Conservation (phyloP, 1,139 yeast species). For the Pichia sp. region DNA sequence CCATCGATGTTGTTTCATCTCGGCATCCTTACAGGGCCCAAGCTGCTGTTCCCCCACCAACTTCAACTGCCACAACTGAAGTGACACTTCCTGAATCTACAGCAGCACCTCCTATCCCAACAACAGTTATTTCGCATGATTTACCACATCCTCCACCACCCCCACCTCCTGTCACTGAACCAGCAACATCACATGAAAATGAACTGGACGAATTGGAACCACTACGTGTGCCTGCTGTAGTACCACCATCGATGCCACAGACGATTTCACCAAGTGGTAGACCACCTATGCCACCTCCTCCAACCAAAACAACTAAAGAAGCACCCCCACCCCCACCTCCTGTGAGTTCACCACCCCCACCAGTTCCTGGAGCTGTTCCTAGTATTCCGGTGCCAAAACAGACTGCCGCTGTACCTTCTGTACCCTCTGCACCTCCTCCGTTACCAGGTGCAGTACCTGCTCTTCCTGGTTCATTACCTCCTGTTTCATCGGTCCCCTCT, state of each 20-base stretch:
- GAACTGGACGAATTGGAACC: conserved; percentile 1
- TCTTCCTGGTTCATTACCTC: conserved; percentile 14
- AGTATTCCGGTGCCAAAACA: conserved; percentile 17
- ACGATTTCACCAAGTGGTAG: conserved; percentile 10
- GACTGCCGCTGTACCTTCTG: conserved; percentile 16
- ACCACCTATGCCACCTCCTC: conserved; percentile 14
- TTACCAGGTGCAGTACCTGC: conserved; percentile 13
- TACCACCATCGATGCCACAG: conserved; percentile 14
- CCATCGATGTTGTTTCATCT: neutral
- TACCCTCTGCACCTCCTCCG: conserved; percentile 19
- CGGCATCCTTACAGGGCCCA: neutral
- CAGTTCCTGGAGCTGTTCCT: conserved; percentile 14
- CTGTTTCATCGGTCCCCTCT: conserved; percentile 13
- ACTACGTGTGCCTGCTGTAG: conserved; percentile 10
- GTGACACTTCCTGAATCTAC: conserved; percentile 4
- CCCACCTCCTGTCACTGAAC: conserved; percentile 1
- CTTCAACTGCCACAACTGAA: neutral
- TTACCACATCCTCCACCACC: conserved; percentile 4
- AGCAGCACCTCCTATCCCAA: conserved; percentile 2
- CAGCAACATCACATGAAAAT: neutral
- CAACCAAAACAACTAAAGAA: neutral
- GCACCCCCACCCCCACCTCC: conserved; percentile 17
- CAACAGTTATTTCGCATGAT: conserved; percentile 3
- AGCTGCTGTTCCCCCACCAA: conserved; percentile 4
- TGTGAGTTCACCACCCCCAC: conserved; percentile 17